phyloP scores from a whole-genome alignment of 2,329 filamentous ascomycete genomes.

The Huntiella abstrusa region DNA sequence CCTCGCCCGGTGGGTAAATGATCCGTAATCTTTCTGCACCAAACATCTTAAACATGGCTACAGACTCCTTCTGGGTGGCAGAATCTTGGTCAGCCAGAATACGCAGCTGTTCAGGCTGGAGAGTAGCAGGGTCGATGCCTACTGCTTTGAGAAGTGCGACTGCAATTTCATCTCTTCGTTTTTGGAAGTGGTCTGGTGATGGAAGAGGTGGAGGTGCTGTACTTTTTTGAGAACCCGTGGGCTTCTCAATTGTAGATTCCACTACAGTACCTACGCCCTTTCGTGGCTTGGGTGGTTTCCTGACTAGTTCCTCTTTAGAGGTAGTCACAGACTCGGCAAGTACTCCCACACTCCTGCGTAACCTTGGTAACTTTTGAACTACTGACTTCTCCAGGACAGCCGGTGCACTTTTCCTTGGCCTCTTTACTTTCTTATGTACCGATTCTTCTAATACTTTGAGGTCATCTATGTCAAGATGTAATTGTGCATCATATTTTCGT shows the following conservation, averaged over 20 bases:
- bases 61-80: constrained; percentile 32
- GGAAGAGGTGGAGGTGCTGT: too few relatives aligned
- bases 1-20: constrained; percentile 25
- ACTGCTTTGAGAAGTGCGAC: constrained; percentile 26
- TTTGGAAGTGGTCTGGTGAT: not conserved
- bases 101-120: constrained; percentile 36
- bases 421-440: too few relatives aligned
- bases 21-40: constrained; percentile 38
- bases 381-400: too few relatives aligned
- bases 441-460: not conserved
- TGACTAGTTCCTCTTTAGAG: too few relatives aligned
- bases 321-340: too few relatives aligned
- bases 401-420: not conserved
- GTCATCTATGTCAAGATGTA: not conserved
- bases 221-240: too few relatives aligned
- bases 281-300: too few relatives aligned
- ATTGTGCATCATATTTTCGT: not conserved
- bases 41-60: constrained; percentile 37
- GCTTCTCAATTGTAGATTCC: too few relatives aligned
- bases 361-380: too few relatives aligned
- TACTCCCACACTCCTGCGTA: too few relatives aligned
- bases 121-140: constrained; percentile 31
- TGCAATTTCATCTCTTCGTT: constrained; percentile 17
- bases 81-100: constrained; percentile 43
- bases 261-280: too few relatives aligned